Evolutionary conservation across 2,329 filamentous ascomycete genomes (phyloP).

Genomic region (Phoma sp.): DNA sequence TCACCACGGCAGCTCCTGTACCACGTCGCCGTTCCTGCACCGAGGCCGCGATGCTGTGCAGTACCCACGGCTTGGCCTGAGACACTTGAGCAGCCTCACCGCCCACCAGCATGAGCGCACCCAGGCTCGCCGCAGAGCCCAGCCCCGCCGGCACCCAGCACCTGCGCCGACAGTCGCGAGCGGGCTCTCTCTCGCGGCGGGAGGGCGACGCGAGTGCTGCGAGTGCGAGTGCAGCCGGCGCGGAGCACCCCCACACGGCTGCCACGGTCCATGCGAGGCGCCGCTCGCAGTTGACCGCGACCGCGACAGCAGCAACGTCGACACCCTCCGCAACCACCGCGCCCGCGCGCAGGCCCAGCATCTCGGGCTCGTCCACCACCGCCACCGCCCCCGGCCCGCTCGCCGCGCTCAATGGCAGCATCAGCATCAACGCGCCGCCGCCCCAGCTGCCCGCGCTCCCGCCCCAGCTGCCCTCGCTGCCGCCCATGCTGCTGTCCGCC

Average conservation of each 20-base stretch:
- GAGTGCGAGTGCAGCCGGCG: too few species aligned
- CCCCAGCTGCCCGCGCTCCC: conserved; percentile 36
- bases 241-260: not conserved
- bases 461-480: conserved; percentile 39
- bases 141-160: conserved; percentile 12
- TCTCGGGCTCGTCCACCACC: conserved; percentile 38
- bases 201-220: conserved; percentile 22
- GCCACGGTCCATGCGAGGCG: conserved; percentile 60
- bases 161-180: conserved; percentile 48
- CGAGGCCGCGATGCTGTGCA: conserved; percentile 37
- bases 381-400: too few species aligned
- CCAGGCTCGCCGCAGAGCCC: conserved; percentile 19
- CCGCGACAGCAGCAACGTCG: conserved; percentile 29
- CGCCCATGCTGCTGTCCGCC: conserved; percentile 40
- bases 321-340: conserved; percentile 53
- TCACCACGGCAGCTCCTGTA: conserved; percentile 2
- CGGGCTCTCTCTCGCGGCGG: conserved; percentile 51
- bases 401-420: conserved; percentile 44
- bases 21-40: conserved; percentile 30
- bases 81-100: conserved; percentile 31
- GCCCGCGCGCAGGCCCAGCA: conserved; percentile 51
- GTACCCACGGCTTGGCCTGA: conserved; percentile 38
- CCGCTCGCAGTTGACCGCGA: conserved; percentile 68
- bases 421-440: conserved; percentile 29
- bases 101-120: conserved; percentile 36